Conservation (phyloP, 768 basidiomycete species). For the Boletales sp. region DNA sequence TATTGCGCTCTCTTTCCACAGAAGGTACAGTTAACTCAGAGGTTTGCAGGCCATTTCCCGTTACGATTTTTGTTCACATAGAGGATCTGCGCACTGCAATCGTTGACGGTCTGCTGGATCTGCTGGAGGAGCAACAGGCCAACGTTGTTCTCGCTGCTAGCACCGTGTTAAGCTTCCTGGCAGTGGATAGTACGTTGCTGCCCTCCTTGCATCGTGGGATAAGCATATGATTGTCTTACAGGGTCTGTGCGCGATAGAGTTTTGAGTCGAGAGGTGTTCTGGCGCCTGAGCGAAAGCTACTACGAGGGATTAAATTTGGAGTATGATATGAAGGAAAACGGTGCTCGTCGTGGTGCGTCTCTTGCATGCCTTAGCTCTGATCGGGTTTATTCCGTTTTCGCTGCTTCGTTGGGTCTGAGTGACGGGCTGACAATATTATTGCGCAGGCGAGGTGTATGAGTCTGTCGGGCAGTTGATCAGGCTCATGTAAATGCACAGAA, state of each 20-base stretch:
- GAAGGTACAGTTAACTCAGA: slow-evolving; percentile 5
- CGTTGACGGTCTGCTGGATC: slow-evolving; percentile 5
- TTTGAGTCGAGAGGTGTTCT: slow-evolving; percentile 8
- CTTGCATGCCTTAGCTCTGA: too few relatives aligned
- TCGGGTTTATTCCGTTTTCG: too few relatives aligned
- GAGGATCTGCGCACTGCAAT: slow-evolving; percentile 11
- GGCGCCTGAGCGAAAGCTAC: slow-evolving; percentile 19
- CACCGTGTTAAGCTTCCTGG: slow-evolving; percentile 9
- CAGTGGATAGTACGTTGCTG: slow-evolving; percentile 12
- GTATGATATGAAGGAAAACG: slow-evolving; percentile 10
- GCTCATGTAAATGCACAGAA: slow-evolving; percentile 12
- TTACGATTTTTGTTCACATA: not conserved
- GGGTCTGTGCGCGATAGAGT: slow-evolving; percentile 17
- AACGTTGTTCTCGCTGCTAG: slow-evolving; percentile 15
- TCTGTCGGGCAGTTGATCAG: slow-evolving; percentile 21
- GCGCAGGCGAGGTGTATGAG: slow-evolving; percentile 22
- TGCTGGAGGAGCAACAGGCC: slow-evolving; percentile 18
- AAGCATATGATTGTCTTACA: not conserved
- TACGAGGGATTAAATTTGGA: slow-evolving; percentile 15
- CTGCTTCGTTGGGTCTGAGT: not conserved
- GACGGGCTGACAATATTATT: not conserved
- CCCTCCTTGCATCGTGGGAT: not conserved
- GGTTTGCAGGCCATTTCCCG: too few relatives aligned
- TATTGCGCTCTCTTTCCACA: slow-evolving; percentile 10
- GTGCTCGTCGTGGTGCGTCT: slow-evolving; percentile 12